Percentiles rank a stretch among this genome's conserved stretches.
phyloP scores from a whole-genome alignment of 2,329 filamentous ascomycete species.

The Pleomassaria siparia region DNA sequence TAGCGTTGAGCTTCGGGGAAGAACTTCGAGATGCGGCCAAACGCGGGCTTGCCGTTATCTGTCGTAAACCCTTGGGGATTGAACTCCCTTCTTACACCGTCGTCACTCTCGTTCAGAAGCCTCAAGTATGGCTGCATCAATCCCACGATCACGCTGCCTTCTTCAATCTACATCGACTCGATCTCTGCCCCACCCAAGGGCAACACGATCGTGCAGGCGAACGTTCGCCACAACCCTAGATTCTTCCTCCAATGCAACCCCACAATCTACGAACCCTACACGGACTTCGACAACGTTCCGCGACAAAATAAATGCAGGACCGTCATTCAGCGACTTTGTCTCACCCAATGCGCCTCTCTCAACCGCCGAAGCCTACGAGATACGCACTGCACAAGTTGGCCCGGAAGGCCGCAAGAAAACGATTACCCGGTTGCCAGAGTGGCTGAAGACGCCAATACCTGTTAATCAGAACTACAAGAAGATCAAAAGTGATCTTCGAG shows the following conservation, averaged over 20 bases:
- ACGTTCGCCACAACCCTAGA: constrained; percentile 39
- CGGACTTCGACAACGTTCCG: constrained; percentile 57
- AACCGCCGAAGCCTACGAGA: constrained; percentile 58
- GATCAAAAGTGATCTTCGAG: constrained; percentile 90
- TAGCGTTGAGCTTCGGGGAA: background rate
- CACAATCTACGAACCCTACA: constrained; percentile 29
- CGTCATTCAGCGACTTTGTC: constrained; percentile 66
- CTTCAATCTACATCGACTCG: constrained; percentile 23
- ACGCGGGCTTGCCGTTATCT: constrained; percentile 26
- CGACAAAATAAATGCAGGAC: constrained; percentile 65
- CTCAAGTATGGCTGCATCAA: constrained; percentile 33
- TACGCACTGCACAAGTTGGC: constrained; percentile 63
- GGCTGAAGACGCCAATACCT: constrained; percentile 98
- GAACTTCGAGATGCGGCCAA: constrained; percentile 22
- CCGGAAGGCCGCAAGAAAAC: constrained; percentile 64
- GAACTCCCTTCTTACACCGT: background rate
- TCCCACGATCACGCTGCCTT: constrained; percentile 36
- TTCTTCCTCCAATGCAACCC: constrained; percentile 18
- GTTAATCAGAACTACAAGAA: constrained; percentile 81
- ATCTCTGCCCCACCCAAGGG: constrained; percentile 17
- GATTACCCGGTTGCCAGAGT: constrained; percentile 78
- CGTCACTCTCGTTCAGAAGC: background rate
- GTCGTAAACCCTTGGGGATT: background rate
- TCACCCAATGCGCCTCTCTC: constrained; percentile 46
- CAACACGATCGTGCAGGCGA: constrained; percentile 20